Evolutionary conservation across 768 basidiomycete species (phyloP), one percentile per base, ranked within the genome.

Genomic region (Amanita brunnescens): DNA sequence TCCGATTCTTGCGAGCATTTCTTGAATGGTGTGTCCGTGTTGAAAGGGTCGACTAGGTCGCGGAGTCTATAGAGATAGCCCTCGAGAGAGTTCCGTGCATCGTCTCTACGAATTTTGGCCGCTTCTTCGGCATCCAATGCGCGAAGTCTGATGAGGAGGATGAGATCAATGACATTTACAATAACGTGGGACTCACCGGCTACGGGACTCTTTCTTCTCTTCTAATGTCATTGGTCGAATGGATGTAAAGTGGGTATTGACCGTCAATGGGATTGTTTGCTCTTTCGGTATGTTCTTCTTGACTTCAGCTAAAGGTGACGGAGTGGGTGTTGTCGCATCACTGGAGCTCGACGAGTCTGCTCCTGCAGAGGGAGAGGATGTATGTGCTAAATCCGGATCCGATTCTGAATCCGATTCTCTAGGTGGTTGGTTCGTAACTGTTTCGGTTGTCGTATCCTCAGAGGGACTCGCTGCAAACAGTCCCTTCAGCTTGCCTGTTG

Each of bases 21-120:
- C 66, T 81, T 81, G 70, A 98, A 89, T 2, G 91, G 87, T 6
- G 84, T 80, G 6, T 81, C 76, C 4, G 68, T 58, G 57, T 79
- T 78, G 9, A 79, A 77, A 34, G 86, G 81, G 26, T 79, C 76
- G 26, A 97, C 71, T 8, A 95, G 73, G 61, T 92, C 92, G 18
- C 90, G 83, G 30, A 96, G 68, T 54, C 85, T 79, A 70, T 99
- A 99, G n/a, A 98, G 67, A 62, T 96, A 96, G 29, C 85, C 81
- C 66, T 99, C 96, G 47, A 99, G 80, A 21, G 78, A 74, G 67
- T 99, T 99, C 26, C 86, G 77, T 2, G 91, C 91, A 64, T 98
- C 96, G 60, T 94, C 94, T 29, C 83, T 83, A 48, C 81, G 80
- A 29, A 73, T 75, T 64, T 90, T 91, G 14, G 82, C 77, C 2